phyloP scores from a whole-genome alignment of 2,329 filamentous ascomycete species.

The Rhytidhysteron rufulum region DNA sequence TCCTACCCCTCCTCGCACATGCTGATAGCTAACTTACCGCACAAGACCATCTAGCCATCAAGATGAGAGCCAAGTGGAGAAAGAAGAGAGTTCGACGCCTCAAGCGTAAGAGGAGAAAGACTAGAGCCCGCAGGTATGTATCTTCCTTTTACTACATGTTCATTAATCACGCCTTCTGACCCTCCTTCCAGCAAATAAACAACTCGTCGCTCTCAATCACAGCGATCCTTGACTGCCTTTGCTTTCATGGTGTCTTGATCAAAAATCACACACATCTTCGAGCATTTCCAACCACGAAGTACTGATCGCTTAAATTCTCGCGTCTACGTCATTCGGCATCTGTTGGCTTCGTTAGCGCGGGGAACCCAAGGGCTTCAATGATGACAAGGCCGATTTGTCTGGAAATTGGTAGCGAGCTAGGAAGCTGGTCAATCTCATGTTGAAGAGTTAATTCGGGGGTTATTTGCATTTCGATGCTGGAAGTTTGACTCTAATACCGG shows the following conservation, averaged over 20 bases:
- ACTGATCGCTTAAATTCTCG: constrained; percentile 16
- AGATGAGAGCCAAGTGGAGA: constrained; percentile 98
- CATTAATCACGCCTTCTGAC: constrained; percentile 7
- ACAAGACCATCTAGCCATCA: constrained; percentile 37
- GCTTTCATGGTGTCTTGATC: constrained; percentile 11
- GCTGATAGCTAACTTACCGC: constrained; percentile 2
- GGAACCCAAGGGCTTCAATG: constrained; percentile 21
- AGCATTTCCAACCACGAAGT: constrained; percentile 15
- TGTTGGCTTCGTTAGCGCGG: constrained; percentile 19
- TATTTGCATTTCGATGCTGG: constrained; percentile 25
- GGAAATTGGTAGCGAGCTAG: constrained; percentile 21
- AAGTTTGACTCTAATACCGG: constrained; percentile 36
- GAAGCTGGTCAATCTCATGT: constrained; percentile 33
- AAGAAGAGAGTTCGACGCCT: constrained; percentile 99
- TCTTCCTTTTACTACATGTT: background rate
- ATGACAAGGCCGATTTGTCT: constrained; percentile 21
- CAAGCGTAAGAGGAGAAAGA: constrained; percentile 99
- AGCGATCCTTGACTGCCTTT: constrained; percentile 25
- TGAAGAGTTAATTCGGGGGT: constrained; percentile 27
- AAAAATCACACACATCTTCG: constrained; percentile 8
- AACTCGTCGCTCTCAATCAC: constrained; percentile 43
- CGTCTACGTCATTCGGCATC: constrained; percentile 12
- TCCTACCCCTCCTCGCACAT: background rate
- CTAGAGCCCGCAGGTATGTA: constrained; percentile 90
- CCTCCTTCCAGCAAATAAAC: constrained; percentile 44